phyloP scores from a whole-genome alignment of 305 asterid genomes.

The Fraxinus nigra region DNA sequence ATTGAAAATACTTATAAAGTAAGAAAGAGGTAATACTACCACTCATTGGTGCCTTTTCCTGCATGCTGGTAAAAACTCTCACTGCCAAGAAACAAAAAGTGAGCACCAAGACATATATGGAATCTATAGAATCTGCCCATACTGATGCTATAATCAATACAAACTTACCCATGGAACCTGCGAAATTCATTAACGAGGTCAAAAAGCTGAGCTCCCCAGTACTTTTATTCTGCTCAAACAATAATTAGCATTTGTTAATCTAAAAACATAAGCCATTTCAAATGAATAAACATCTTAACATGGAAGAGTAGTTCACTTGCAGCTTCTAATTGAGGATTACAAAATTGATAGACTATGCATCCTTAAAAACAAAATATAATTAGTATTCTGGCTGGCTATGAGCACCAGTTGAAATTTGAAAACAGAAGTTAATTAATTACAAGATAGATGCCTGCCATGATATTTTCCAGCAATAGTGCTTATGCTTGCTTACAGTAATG shows the following conservation, averaged over 20 bases:
- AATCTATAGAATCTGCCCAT: slow-evolving; percentile 2
- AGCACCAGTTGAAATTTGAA: neutral
- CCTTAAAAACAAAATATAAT: neutral
- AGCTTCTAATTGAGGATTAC: neutral
- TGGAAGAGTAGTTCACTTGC: neutral
- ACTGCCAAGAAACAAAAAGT: slow-evolving; percentile 49
- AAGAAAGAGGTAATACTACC: slow-evolving; percentile 43
- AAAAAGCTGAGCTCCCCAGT: slow-evolving; percentile 95
- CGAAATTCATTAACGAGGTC: slow-evolving; percentile 87
- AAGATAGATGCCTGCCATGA: neutral
- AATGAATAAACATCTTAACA: neutral
- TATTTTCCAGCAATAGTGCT: neutral
- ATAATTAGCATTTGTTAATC: slow-evolving; percentile 19
- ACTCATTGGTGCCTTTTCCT: slow-evolving; percentile 87
- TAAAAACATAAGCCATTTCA: neutral
- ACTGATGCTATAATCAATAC: neutral
- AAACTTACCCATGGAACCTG: slow-evolving; percentile 85
- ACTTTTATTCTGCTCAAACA: slow-evolving; percentile 70
- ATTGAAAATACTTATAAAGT: neutral
- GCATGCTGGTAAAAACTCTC: slow-evolving; percentile 85
- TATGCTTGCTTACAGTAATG: neutral
- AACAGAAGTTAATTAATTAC: neutral
- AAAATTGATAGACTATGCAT: neutral
- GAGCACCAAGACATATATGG: slow-evolving; percentile 1
- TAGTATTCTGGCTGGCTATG: neutral